A percentile compares a stretch with the other conserved stretches of the same genome.
These are phyloP conservation scores for Aleurites moluccanus DNA, from an alignment of 441 rosid genomes.

Conservation along the genomic window DNA sequence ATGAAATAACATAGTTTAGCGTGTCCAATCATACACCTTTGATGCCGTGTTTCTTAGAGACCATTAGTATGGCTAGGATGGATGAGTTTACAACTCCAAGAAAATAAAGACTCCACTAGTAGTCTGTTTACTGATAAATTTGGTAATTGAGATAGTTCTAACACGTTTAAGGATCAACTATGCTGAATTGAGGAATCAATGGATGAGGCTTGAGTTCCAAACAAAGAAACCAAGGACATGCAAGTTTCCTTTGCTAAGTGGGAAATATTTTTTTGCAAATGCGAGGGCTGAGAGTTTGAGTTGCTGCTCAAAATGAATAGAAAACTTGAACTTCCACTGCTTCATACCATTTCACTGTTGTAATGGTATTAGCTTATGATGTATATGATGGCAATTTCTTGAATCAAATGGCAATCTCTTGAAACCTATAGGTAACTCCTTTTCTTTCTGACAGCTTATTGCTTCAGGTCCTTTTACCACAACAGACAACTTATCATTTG, in stretches of 20 bases:
- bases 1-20: constrained; percentile 2
- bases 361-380: neutral
- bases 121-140: neutral
- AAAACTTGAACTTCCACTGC: neutral
- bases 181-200: neutral
- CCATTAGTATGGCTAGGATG: neutral
- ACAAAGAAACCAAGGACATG: neutral
- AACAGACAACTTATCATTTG: constrained; percentile 79
- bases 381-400: neutral
- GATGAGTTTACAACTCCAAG: constrained; percentile 15
- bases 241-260: neutral
- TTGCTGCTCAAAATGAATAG: neutral
- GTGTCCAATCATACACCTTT: neutral
- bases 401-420: constrained; percentile 11
- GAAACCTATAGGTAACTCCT: constrained; percentile 9
- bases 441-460: constrained; percentile 47
- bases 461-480: constrained; percentile 96
- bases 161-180: neutral
- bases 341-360: neutral
- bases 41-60: neutral
- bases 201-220: neutral
- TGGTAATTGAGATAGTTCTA: constrained; percentile 3
- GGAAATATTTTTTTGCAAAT: neutral
- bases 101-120: constrained; percentile 10
- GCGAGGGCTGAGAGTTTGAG: constrained; percentile 2